A percentile compares a stretch with the other conserved stretches of the same genome.
Evolutionary conservation across 345 rosid genomes (phyloP).

Genomic region (Lepidium sativum): DNA sequence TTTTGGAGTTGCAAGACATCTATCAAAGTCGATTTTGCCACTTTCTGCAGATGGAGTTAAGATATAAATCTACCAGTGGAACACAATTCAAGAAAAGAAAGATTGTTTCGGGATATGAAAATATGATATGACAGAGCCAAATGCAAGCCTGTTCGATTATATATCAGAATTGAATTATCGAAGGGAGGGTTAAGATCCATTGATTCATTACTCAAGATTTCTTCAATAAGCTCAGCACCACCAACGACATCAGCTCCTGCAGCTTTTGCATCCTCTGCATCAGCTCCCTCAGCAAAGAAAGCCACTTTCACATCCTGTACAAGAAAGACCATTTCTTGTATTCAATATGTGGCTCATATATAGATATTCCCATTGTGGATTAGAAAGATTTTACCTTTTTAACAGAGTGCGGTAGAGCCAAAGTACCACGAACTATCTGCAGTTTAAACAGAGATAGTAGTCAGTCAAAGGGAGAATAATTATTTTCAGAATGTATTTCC

Average conservation of each 20-base stretch:
- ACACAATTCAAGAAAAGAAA: background rate
- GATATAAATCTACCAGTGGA: background rate
- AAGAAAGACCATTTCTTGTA: background rate
- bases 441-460: slow-evolving; percentile 6
- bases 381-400: slow-evolving; percentile 50
- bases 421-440: slow-evolving; percentile 91
- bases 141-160: background rate
- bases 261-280: slow-evolving; percentile 95
- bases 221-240: slow-evolving; percentile 75
- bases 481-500: background rate
- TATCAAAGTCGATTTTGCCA: slow-evolving; percentile 78
- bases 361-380: background rate
- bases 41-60: slow-evolving; percentile 42
- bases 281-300: slow-evolving; percentile 83
- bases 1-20: slow-evolving; percentile 70
- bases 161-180: background rate
- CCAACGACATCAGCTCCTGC: slow-evolving; percentile 98
- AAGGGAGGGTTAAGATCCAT: background rate
- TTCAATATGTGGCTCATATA: background rate
- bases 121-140: background rate
- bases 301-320: slow-evolving; percentile 81
- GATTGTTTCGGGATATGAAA: background rate
- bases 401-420: slow-evolving; percentile 79
- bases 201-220: slow-evolving; percentile 53
- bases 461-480: background rate